Evolutionary conservation across 2,329 filamentous ascomycete genomes (phyloP), one percentile per base, ranked within the genome.

Genomic region (Ophiostoma quercus): DNA sequence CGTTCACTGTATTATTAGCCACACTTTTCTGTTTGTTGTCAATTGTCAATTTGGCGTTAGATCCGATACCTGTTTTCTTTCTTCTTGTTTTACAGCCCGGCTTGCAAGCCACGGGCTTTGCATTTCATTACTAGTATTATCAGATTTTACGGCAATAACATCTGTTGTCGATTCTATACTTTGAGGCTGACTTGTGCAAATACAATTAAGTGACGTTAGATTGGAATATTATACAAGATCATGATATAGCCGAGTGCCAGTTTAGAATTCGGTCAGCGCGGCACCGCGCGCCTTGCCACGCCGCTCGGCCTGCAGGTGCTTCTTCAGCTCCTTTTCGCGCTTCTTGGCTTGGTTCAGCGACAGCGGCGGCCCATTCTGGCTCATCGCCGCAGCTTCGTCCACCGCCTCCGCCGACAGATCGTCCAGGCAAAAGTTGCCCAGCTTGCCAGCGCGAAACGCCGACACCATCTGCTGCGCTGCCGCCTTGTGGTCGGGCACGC

Each of bases 361-460:
- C 69, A 87, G 75, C 19, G 77, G 77, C 32, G 83, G 80, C 22
- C 85, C 83, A 22, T 81, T 29, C 32, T 60, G 80, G 32, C 81
- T 76, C 71, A 79, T 79, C 71, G 80, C 80, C 75, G 80, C 82
- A 71, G 87, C 84, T 67, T 74, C 75, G n/a, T 74, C 75, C 22
- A 92, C 77, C 12, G 84, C 82, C 68, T 86, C 85, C 54, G 85
- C 84, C 25, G 82, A 84, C 14, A 98, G 82, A 69, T 92, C 86
- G 76, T 99, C 95, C 41, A 99, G 82, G 25, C 92, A 80, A 76
- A 96, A 95, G 57, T 81, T 84, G 0, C 94, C 94, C 70, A 98
- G 76, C 39, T 86, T 81, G 1, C 95, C 95, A 32, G 83, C 84
- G 67, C 94, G 86, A 91, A 92, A 99, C 76, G 89, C 87, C 75